phyloP scores from a whole-genome alignment of 352 stramenopile species.

The Phytophthora hybrid region DNA sequence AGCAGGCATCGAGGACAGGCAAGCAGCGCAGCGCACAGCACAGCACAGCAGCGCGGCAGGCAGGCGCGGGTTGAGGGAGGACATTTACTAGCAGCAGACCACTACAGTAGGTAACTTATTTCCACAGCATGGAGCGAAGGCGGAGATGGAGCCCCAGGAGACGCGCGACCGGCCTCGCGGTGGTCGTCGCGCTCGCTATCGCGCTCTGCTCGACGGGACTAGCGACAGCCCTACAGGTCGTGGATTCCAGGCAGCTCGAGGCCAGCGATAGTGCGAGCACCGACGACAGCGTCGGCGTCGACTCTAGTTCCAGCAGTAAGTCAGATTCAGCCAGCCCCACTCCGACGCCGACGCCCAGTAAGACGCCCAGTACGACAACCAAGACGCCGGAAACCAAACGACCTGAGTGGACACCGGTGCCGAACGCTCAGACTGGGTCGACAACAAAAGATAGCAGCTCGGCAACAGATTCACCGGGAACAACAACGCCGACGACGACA shows the following conservation, averaged over 20 bases:
- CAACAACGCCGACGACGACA: conserved; percentile 11
- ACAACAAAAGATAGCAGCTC: background rate
- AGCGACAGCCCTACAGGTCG: conserved; percentile 7
- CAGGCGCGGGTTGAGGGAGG: background rate
- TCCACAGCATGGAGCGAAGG: conserved; percentile 31
- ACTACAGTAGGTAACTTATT: conserved; percentile 6
- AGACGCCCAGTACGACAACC: background rate
- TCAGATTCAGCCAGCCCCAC: conserved; percentile 14
- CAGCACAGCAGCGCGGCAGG: background rate
- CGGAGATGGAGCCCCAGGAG: conserved; percentile 25
- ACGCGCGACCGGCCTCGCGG: conserved; percentile 17
- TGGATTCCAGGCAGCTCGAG: conserved; percentile 13
- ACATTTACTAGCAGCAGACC: conserved; percentile 18
- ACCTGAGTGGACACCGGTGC: background rate
- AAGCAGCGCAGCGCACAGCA: background rate
- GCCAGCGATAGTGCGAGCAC: conserved; percentile 6
- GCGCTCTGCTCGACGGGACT: conserved; percentile 16
- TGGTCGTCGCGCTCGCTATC: conserved; percentile 17
- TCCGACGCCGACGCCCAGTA: conserved; percentile 7
- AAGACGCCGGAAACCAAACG: background rate
- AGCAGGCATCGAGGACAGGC: conserved; percentile 7
- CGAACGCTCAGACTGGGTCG: conserved; percentile 15
- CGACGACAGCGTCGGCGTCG: conserved; percentile 5
- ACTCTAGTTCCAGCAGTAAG: background rate
- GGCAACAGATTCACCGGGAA: background rate